These are phyloP conservation scores for Malus asiatica DNA, from an alignment of 306 rosid species.

Conservation along the genomic window DNA sequence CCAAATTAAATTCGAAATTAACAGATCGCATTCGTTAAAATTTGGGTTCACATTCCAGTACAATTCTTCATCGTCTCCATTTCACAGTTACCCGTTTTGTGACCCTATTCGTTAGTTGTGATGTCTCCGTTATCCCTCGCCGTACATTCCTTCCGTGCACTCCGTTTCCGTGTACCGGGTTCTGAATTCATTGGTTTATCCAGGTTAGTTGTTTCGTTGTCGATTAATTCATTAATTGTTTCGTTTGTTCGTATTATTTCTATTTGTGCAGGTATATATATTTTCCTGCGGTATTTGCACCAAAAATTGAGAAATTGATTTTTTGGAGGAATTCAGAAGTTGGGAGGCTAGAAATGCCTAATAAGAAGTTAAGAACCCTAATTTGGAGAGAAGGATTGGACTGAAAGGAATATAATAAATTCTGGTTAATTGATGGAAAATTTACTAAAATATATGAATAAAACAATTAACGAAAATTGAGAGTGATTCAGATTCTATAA, in stretches of 20 bases:
- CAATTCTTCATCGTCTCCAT: neutral
- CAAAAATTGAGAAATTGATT: neutral
- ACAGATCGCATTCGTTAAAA: neutral
- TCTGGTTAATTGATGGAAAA: neutral
- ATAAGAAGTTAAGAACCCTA: neutral
- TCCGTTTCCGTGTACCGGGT: neutral
- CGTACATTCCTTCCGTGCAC: neutral
- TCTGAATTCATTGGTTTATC: neutral
- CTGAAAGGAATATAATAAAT: neutral
- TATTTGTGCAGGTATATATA: neutral
- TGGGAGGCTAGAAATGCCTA: neutral
- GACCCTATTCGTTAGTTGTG: neutral
- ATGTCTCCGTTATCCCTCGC: neutral
- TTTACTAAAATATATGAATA: neutral
- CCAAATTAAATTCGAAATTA: conserved; percentile 7
- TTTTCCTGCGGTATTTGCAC: neutral
- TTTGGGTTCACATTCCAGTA: neutral
- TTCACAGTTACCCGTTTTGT: neutral
- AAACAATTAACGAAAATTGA: neutral
- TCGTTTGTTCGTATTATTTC: neutral
- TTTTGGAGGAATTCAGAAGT: neutral
- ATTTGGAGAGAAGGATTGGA: neutral
- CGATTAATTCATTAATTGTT: neutral
- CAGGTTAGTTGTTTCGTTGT: neutral
- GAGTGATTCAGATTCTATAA: neutral